Evolutionary conservation across 352 stramenopile genomes (phyloP).

Genomic region (Pythium scleroteichum): DNA sequence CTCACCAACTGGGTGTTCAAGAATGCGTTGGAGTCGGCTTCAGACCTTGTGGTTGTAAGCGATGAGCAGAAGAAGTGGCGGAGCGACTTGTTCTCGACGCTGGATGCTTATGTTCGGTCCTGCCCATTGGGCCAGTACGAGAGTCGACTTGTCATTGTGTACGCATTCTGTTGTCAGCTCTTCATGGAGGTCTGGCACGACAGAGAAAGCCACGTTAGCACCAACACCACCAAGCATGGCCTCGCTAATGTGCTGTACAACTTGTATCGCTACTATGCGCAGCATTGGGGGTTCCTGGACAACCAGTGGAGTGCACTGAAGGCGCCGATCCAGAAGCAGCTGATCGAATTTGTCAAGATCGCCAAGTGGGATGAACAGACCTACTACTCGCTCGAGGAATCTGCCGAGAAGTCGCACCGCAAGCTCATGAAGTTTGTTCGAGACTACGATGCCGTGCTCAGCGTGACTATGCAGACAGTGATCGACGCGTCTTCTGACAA

Average conservation of each 20-base stretch:
- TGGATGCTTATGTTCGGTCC: slow-evolving; percentile 91
- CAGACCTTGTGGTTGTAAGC: neutral
- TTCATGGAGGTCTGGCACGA: slow-evolving; percentile 74
- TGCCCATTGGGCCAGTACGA: slow-evolving; percentile 92
- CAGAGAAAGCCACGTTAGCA: slow-evolving; percentile 4
- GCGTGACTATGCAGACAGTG: slow-evolving; percentile 80
- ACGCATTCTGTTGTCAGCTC: slow-evolving; percentile 85
- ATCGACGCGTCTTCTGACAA: slow-evolving; percentile 88
- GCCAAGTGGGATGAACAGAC: slow-evolving; percentile 99
- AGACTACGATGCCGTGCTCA: slow-evolving; percentile 89
- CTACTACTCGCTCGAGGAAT: slow-evolving; percentile 98
- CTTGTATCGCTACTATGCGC: slow-evolving; percentile 95
- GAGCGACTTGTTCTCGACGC: slow-evolving; percentile 81
- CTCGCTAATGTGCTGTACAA: slow-evolving; percentile 91
- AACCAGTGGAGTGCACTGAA: slow-evolving; percentile 88
- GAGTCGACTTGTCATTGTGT: slow-evolving; percentile 86
- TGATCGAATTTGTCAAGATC: slow-evolving; percentile 98
- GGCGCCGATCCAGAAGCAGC: slow-evolving; percentile 94
- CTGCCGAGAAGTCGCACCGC: slow-evolving; percentile 96
- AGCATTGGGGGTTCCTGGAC: slow-evolving; percentile 85
- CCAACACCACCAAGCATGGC: slow-evolving; percentile 37
- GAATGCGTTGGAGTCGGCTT: slow-evolving; percentile 1
- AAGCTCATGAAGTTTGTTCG: slow-evolving; percentile 98
- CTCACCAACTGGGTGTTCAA: slow-evolving; percentile 67
- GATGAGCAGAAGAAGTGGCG: slow-evolving; percentile 69